Evolutionary conservation across 495 filamentous ascomycete genomes (phyloP).

Genomic region (Neurospora sp.): DNA sequence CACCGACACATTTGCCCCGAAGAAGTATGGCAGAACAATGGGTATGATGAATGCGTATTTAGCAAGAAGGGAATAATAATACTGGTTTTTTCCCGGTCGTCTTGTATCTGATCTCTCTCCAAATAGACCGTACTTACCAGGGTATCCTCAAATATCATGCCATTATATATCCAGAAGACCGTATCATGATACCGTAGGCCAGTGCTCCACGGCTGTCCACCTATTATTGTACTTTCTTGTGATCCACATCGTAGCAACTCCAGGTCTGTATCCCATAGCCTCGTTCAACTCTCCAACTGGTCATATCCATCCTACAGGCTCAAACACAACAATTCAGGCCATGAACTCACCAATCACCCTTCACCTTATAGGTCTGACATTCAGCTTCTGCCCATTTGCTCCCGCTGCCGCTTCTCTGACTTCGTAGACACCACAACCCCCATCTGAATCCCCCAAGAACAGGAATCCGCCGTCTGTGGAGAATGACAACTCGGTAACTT

Average conservation of each 20-base stretch:
- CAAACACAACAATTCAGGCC: background rate
- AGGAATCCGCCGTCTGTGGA: constrained; percentile 23
- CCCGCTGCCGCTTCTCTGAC: constrained; percentile 14
- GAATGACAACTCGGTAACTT: constrained; percentile 23
- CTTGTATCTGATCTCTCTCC: background rate
- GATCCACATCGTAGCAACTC: background rate
- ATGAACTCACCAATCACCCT: background rate
- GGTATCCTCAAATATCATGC: background rate
- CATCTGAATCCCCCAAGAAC: constrained; percentile 20
- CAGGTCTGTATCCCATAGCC: background rate
- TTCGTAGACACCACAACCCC: constrained; percentile 20
- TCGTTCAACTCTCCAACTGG: background rate
- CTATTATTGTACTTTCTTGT: background rate
- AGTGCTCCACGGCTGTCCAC: background rate
- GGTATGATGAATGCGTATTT: background rate
- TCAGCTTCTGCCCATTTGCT: background rate
- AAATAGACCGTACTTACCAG: background rate
- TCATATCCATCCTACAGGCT: background rate
- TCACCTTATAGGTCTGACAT: background rate
- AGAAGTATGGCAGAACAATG: background rate
- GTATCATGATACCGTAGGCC: background rate
- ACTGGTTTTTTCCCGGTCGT: background rate
- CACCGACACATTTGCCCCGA: background rate
- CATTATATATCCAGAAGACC: background rate
- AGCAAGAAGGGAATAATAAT: background rate